Base-by-base conservation (phyloP, 176 grass and related monocot genomes). In the Hordeum marinum region DNA sequence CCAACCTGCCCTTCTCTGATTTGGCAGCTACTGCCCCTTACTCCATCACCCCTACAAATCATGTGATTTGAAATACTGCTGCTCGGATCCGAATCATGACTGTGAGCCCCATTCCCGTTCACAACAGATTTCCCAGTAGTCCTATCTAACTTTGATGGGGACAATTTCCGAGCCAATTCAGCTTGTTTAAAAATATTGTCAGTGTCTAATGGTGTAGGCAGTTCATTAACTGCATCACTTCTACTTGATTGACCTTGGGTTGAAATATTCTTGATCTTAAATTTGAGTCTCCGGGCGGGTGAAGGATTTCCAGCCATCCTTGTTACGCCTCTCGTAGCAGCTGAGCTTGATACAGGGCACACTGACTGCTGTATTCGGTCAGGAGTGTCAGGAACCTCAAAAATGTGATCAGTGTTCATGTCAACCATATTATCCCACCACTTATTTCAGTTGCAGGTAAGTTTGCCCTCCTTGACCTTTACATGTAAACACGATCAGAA, bases 371-470 rank as follows among this genome's bases (percentile, higher is more conserved):
- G 40, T 75, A 93, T 80, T 80, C n/a, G 67, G 66, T 91, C 91
- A 37, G 91, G 94, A 74, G 88, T 96, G 81, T 93, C 94, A 54
- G 91, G 91, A 64, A 93, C 94, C 86, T 86, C 94, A 82, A 91
- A 79, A 75, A 83, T 39, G 43, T 89, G 72, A 83, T 93, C 78
- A 62, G 82, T 72, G 81, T 91, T 91, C 82, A 96, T 88, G 67
- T 86, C 70, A 62, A 41, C 21, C 75, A 83, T 77, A 13, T 81
- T 85, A 84, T 84, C 46, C 1, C 25, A 36, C 14, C 12, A 31
- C 66, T 43, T 79, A 83, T 36, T 82, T 11, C 24, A 57, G 73
- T 72, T 65, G 45, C 65, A 40, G 74, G 73, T 25, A 78, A 65
- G 24, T 73, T 66, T 57, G 17, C 18, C 35, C 25, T 24, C 43